Percentiles rank a stretch among this genome's conserved stretches.
Evolutionary conservation across 108 stramenopile genomes (phyloP).

Genomic region (Aurantiochytrium sp.): DNA sequence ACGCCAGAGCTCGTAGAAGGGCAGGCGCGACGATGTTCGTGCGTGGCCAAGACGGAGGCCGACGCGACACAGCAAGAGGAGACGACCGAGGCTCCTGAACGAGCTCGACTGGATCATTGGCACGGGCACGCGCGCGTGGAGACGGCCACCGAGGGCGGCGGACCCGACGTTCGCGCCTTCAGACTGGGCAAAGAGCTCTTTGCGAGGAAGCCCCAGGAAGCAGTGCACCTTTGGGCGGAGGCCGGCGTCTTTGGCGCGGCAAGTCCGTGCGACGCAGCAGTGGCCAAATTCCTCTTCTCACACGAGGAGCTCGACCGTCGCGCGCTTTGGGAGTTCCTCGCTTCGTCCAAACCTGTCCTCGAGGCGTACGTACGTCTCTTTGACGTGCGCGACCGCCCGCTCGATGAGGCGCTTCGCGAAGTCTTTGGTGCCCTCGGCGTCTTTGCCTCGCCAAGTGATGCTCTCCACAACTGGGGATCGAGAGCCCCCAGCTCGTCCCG

Average conservation of each 20-base stretch:
- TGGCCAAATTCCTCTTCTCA: neutral
- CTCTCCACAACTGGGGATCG: neutral
- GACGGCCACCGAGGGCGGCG: neutral
- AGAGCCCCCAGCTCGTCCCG: neutral
- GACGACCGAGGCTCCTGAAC: neutral
- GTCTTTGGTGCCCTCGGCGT: neutral
- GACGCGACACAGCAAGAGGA: neutral
- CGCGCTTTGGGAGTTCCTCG: neutral
- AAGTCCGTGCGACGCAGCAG: neutral
- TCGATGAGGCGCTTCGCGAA: neutral
- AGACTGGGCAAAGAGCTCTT: neutral
- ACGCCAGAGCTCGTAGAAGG: neutral
- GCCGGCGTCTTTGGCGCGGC: neutral
- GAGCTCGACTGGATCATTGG: neutral
- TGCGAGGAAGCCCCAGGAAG: neutral
- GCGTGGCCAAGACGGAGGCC: neutral
- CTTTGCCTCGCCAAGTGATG: neutral
- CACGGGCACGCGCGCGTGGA: neutral
- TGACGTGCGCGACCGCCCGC: neutral
- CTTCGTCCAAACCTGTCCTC: neutral
- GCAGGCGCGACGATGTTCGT: neutral
- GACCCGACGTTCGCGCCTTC: neutral
- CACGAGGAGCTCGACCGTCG: neutral
- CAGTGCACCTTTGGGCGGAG: neutral
- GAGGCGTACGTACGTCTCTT: neutral